phyloP scores from a whole-genome alignment of 2,329 filamentous ascomycete species.

The Talaromyces sp. region DNA sequence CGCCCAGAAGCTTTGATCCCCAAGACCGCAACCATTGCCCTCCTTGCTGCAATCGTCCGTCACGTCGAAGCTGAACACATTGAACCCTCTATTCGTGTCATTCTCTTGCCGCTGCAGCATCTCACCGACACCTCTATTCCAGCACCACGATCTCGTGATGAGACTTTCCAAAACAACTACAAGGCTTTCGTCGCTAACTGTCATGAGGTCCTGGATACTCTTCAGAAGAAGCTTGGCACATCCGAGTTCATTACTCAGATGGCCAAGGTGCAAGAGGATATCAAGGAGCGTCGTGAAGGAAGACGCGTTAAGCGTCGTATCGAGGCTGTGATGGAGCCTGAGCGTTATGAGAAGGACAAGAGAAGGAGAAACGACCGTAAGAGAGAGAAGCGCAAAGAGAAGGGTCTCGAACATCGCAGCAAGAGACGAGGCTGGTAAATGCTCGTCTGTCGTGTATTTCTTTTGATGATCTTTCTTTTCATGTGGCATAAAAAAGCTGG shows the following conservation, averaged over 20 bases:
- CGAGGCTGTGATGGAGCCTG: conserved; percentile 80
- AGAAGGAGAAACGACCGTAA: conserved; percentile 81
- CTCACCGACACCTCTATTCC: conserved; percentile 80
- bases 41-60: conserved; percentile 70
- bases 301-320: conserved; percentile 84
- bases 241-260: conserved; percentile 76
- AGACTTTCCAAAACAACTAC: conserved; percentile 68
- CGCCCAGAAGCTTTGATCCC: conserved; percentile 66
- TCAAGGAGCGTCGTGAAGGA: conserved; percentile 72
- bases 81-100: conserved; percentile 63
- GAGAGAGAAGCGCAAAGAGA: conserved; percentile 79
- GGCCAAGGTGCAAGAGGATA: conserved; percentile 69
- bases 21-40: conserved; percentile 74
- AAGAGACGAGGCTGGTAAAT: conserved; percentile 69
- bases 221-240: conserved; percentile 84
- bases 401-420: conserved; percentile 70
- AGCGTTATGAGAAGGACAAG: conserved; percentile 77
- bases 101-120: conserved; percentile 74
- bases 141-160: conserved; percentile 70
- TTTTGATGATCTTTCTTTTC: conserved; percentile 21
- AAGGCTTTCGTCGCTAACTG: conserved; percentile 72
- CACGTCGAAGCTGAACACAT: conserved; percentile 63
- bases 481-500: conserved; percentile 28
- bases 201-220: conserved; percentile 74
- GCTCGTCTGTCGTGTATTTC: background rate